Evolutionary conservation across 2,329 filamentous ascomycete genomes (phyloP), one percentile per base, ranked within the genome.

Genomic region (Fusarium irregulare): DNA sequence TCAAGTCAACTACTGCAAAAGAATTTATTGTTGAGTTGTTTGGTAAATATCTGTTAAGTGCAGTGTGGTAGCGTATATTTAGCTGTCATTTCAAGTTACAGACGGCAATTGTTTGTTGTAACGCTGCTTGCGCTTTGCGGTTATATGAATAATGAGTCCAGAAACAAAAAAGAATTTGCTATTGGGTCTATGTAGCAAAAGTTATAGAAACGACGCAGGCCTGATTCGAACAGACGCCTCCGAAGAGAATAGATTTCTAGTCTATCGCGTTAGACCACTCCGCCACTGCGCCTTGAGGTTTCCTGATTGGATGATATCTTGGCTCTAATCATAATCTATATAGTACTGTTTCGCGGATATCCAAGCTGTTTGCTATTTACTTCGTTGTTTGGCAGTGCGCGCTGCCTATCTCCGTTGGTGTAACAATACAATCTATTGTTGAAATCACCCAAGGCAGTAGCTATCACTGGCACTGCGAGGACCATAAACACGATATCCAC

Each of bases 201-300:
- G 41, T 27, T 13, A 48, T 3, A 21, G 53, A 56, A 56, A 47
- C 53, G 53, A 55, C 51, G 40, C 51, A 55, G 51, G 51, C 51
- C 51, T 55, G 51, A 55, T 55, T 55, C 51, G 51, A 55, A 55
- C 51, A 55, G 51, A 54, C 51, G 51, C 51, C 51, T 54, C 51
- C 51, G 51, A 54, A 44, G 51, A 54, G 51, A 54, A 55, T 55
- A 55, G 51, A 55, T 55, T 55, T 55, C 51, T 55, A 57, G 46
- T 42, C 25, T 42, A 46, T 64, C 56, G 25, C 48, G 23, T 54
- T 59, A 41, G 46, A 50, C 34, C 34, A 50, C 46, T 57, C 55
- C 40, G 47, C 56, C 48, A 44, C 48, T 53, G 21, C 40, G 40
- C 48, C 40, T 56, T 56, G 13, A 18, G 7, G 30, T 30, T 56